A percentile compares a stretch with the other conserved stretches of the same genome.
These are phyloP conservation scores for Termitomyces sp. DNA, from an alignment of 1,284 basidiomycete species.

Conservation along the genomic window DNA sequence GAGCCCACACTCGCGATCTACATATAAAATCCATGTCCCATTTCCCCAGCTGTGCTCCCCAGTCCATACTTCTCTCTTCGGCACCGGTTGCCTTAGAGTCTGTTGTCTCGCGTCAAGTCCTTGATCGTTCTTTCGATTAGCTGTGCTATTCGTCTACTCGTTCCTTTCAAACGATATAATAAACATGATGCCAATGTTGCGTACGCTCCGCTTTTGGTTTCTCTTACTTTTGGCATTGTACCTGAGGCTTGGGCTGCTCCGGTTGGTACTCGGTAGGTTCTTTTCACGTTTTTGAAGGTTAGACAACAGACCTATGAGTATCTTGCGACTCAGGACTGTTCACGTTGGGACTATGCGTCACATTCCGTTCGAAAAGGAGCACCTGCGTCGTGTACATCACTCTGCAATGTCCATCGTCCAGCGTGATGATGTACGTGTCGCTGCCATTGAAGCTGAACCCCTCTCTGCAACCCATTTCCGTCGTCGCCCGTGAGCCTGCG, in stretches of 20 bases:
- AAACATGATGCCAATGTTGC: constrained; percentile 16
- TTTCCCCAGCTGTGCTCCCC: constrained; percentile 17
- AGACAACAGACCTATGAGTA: too few species aligned
- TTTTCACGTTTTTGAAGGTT: not conserved
- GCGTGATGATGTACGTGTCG: not conserved
- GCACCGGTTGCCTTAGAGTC: constrained; percentile 19
- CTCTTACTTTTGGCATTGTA: constrained; percentile 7
- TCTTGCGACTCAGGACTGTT: not conserved
- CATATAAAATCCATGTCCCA: constrained; percentile 5
- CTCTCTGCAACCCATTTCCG: too few species aligned
- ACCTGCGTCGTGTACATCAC: constrained; percentile 12
- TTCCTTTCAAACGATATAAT: not conserved
- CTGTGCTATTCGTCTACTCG: constrained; percentile 15
- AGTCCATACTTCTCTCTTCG: constrained; percentile 12
- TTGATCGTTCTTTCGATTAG: constrained; percentile 9
- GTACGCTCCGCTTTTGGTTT: constrained; percentile 10
- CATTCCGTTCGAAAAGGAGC: constrained; percentile 4
- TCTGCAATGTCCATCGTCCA: constrained; percentile 9
- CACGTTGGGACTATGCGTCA: constrained; percentile 10
- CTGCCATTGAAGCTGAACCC: not conserved
- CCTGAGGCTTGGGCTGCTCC: constrained; percentile 12
- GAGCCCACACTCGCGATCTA: not conserved
- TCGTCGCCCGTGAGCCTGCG: not conserved
- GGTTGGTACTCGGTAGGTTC: constrained; percentile 14
- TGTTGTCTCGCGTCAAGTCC: not conserved